Base-by-base conservation (phyloP, 2,329 filamentous ascomycete species). In the Septoria petroselini region DNA sequence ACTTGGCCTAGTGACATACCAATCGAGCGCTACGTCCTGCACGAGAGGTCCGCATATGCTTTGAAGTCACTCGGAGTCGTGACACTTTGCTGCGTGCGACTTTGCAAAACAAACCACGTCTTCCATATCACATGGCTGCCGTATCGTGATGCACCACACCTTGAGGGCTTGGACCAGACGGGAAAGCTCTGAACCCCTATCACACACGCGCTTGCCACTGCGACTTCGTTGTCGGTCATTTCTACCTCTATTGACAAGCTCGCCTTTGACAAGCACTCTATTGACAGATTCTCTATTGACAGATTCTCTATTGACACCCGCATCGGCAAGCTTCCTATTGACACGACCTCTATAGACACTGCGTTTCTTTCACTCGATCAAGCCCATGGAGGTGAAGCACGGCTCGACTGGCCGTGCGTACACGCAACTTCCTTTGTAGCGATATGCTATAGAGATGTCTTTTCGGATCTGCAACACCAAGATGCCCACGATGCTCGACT, bases 361-460 rank as follows among this genome's bases (percentile, higher is more conserved):
- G 8, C 14, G 12, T 45, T 17, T 29, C 33, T 45, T 37, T 38
- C 23, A 15, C 33, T 18, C 17, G 19, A 21, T 23, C 31, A 30
- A 7, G 30, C 25, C 30, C 11, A 27, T 45, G 12, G 33, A 37
- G 23, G 42, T 19, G 15, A 34, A 17, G 14, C 14, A 29, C 42
- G 42, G 33, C 15, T 29, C 21, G 42, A 45, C 14, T 37, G 33
- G 21, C 42, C 31, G 23, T 45, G 21, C 19, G 17, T 11, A 23
- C 7, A 17, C 54, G 27, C 41, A 44, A 27, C 4, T 46, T 38
- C 41, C 53, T 52, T 58, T 54, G 48, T 52, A 42, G 45, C 42
- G 11, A 14, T 15, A 5, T 14, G 31, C 50, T 56, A 56, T 56
- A 53, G 53, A 56, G 27, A 29, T 27, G 39, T 41, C 31, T 29